Evolutionary conservation across 1,284 basidiomycete species (phyloP).

Genomic region (Cutaneotrichosporon sp.): DNA sequence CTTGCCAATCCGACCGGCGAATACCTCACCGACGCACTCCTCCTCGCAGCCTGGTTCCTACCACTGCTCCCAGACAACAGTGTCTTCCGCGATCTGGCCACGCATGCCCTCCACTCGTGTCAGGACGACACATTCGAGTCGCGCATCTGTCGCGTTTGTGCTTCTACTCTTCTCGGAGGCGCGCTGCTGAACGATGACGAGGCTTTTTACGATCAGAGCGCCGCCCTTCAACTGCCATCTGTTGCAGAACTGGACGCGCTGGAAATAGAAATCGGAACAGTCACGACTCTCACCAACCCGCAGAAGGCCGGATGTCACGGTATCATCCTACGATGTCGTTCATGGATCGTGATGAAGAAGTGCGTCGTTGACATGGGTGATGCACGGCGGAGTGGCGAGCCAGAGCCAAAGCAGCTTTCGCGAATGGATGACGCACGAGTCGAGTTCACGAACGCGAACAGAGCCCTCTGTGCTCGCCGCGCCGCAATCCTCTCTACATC

Average conservation of each 20-base stretch:
- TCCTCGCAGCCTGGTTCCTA: background rate
- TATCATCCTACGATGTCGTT: constrained; percentile 6
- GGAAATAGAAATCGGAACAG: background rate
- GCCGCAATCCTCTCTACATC: background rate
- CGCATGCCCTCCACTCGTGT: background rate
- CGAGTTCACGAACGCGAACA: constrained; percentile 6
- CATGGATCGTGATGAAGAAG: constrained; percentile 10
- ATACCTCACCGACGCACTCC: background rate
- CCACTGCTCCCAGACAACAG: background rate
- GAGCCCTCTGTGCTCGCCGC: background rate
- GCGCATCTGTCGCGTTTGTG: background rate
- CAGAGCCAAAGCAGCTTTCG: constrained; percentile 2
- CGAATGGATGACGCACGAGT: constrained; percentile 2
- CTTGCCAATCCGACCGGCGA: background rate
- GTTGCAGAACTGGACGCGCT: constrained; percentile 7
- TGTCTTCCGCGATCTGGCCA: background rate
- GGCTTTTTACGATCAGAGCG: background rate
- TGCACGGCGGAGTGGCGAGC: background rate
- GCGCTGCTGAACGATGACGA: constrained; percentile 29
- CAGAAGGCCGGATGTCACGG: constrained; percentile 5
- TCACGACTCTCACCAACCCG: constrained; percentile 23
- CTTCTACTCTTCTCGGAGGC: constrained; percentile 2
- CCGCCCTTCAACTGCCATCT: background rate
- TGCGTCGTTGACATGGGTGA: background rate
- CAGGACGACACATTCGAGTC: background rate